A percentile compares a stretch with the other conserved stretches of the same genome.
These are phyloP conservation scores for Bryoglossum gracile DNA, from an alignment of 495 filamentous ascomycete genomes.

Conservation along the genomic window DNA sequence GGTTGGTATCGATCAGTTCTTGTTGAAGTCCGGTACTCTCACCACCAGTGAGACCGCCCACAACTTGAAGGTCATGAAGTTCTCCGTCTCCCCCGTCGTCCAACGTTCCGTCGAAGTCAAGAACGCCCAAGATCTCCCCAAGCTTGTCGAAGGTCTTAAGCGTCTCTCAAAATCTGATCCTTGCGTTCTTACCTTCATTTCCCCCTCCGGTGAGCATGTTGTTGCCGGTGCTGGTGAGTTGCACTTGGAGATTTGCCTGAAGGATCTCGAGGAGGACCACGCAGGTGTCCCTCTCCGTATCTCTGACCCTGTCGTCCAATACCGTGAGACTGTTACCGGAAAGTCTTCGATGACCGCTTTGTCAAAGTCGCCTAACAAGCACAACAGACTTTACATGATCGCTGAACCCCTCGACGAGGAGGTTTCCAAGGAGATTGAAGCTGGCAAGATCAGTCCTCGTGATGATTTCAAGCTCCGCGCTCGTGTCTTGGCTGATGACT, in stretches of 20 bases:
- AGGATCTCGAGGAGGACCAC: conserved; percentile 99
- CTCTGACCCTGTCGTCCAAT: conserved; percentile 93
- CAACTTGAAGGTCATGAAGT: conserved; percentile 99
- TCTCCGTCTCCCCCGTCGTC: conserved; percentile 99
- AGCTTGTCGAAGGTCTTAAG: conserved; percentile 99
- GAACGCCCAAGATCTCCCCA: conserved; percentile 99
- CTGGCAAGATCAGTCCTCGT: conserved; percentile 85
- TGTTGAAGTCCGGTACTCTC: conserved; percentile 99
- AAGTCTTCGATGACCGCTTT: conserved; percentile 89
- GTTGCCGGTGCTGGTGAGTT: conserved; percentile 99
- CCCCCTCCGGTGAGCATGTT: conserved; percentile 92
- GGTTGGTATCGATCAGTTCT: conserved; percentile 99
- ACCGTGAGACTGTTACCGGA: conserved; percentile 87
- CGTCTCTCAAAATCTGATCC: conserved; percentile 99
- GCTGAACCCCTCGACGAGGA: conserved; percentile 89
- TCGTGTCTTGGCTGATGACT: conserved; percentile 92
- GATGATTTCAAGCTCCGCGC: conserved; percentile 99
- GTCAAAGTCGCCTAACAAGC: conserved; percentile 99
- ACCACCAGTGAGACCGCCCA: conserved; percentile 96
- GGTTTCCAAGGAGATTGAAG: conserved; percentile 81
- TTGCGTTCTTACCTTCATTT: conserved; percentile 86
- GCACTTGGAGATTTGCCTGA: conserved; percentile 99
- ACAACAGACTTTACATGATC: conserved; percentile 97
- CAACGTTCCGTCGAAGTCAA: conserved; percentile 98
- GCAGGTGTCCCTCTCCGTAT: conserved; percentile 94